These are phyloP conservation scores for Arthrobotrys iridis DNA, from an alignment of 2,329 filamentous ascomycete species.

Conservation along the genomic window DNA sequence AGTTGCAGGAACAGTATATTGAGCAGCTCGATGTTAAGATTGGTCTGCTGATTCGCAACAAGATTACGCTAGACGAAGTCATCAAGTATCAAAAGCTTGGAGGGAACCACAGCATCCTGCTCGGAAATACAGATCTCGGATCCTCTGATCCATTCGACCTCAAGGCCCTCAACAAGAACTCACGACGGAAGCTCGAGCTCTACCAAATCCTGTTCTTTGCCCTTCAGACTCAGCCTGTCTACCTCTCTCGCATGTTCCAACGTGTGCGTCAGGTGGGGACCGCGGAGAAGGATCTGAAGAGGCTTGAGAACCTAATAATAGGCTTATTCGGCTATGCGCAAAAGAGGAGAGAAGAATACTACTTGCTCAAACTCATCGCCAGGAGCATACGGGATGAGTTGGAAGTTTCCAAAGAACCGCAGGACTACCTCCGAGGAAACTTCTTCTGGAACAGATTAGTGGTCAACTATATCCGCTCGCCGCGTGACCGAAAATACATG, in stretches of 20 bases:
- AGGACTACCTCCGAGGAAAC: slow-evolving; percentile 88
- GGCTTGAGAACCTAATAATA: slow-evolving; percentile 94
- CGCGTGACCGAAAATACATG: slow-evolving; percentile 90
- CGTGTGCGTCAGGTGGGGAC: slow-evolving; percentile 83
- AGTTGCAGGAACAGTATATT: slow-evolving; percentile 96
- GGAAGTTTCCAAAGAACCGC: slow-evolving; percentile 74
- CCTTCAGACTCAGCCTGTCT: slow-evolving; percentile 94
- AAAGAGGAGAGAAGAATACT: slow-evolving; percentile 96
- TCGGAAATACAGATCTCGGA: slow-evolving; percentile 87
- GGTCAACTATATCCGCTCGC: slow-evolving; percentile 81
- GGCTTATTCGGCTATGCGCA: slow-evolving; percentile 96
- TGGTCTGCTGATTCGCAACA: slow-evolving; percentile 97
- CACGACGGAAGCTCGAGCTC: slow-evolving; percentile 90
- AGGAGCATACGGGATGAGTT: slow-evolving; percentile 87
- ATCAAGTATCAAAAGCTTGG: slow-evolving; percentile 96
- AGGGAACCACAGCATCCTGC: slow-evolving; percentile 81
- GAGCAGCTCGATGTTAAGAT: slow-evolving; percentile 99
- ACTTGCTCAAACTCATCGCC: slow-evolving; percentile 86
- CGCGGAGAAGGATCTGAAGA: slow-evolving; percentile 89
- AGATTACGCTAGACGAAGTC: slow-evolving; percentile 97
- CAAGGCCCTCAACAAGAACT: slow-evolving; percentile 97
- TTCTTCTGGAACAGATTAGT: slow-evolving; percentile 94
- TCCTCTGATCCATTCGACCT: slow-evolving; percentile 94
- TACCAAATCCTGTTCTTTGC: slow-evolving; percentile 99
- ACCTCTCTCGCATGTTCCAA: slow-evolving; percentile 87